Evolutionary conservation across 768 basidiomycete genomes (phyloP).

Genomic region (Cubamyces lactineus): DNA sequence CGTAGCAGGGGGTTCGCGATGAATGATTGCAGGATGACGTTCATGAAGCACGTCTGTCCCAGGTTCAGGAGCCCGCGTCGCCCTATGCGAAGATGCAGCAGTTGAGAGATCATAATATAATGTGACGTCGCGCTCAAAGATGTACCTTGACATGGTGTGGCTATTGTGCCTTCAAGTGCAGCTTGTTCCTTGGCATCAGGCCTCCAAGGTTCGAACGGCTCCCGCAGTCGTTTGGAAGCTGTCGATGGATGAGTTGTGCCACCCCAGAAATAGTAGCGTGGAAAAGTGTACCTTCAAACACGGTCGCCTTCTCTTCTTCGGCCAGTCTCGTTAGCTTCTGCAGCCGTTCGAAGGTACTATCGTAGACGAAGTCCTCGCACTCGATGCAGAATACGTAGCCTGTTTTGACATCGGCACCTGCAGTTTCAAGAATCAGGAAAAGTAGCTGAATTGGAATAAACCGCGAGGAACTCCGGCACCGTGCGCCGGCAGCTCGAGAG

Average conservation of each 20-base stretch:
- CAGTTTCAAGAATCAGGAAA: not conserved
- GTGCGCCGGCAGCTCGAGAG: not conserved
- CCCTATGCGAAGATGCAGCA: constrained; percentile 43
- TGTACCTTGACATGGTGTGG: constrained; percentile 77
- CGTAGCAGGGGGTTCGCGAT: constrained; percentile 88
- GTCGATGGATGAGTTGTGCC: constrained; percentile 7
- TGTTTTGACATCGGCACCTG: constrained; percentile 74
- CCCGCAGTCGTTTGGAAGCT: constrained; percentile 47
- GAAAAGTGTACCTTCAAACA: constrained; percentile 55
- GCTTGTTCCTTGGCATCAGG: constrained; percentile 45
- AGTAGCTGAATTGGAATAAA: not conserved
- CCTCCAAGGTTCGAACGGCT: constrained; percentile 54
- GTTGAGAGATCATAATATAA: constrained; percentile 1
- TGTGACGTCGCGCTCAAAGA: constrained; percentile 2
- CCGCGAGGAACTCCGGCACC: not conserved
- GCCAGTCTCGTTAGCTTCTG: constrained; percentile 48
- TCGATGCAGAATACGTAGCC: constrained; percentile 75
- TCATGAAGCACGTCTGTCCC: constrained; percentile 93
- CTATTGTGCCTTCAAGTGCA: constrained; percentile 51
- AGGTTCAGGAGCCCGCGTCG: constrained; percentile 87
- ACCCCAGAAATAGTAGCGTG: constrained; percentile 14
- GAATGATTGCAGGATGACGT: constrained; percentile 87
- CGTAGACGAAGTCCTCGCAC: constrained; percentile 78
- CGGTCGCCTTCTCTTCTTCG: constrained; percentile 63
- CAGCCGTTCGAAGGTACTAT: constrained; percentile 52